Evolutionary conservation across 2,329 filamentous ascomycete species (phyloP).

Genomic region (Calonectria crousiana): DNA sequence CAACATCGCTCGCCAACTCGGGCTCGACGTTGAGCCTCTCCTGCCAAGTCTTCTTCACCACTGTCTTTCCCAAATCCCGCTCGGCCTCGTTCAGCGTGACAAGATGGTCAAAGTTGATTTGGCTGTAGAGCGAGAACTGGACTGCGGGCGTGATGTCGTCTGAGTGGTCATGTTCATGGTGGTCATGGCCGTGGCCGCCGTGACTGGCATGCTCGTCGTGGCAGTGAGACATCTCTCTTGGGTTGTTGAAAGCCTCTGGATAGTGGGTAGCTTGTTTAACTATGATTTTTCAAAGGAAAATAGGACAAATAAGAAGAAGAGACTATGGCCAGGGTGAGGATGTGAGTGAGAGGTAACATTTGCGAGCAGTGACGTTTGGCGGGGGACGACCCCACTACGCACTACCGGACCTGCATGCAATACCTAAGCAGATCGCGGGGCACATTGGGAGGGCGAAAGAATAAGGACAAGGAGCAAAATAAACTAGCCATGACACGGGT

Average conservation of each 20-base stretch:
- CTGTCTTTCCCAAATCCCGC: constrained; percentile 75
- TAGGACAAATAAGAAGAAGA: neutral
- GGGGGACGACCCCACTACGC: constrained; percentile 13
- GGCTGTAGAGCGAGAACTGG: constrained; percentile 90
- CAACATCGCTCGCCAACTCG: constrained; percentile 86
- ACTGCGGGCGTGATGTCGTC: constrained; percentile 94
- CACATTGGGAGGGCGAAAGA: neutral
- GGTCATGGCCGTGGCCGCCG: constrained; percentile 66
- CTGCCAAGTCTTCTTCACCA: constrained; percentile 92
- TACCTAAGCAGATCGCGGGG: neutral
- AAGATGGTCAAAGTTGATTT: constrained; percentile 90
- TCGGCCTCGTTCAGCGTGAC: constrained; percentile 85
- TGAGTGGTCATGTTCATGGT: constrained; percentile 82
- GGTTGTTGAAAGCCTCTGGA: neutral
- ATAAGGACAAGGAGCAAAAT: neutral
- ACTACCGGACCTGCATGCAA: neutral
- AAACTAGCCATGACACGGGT: neutral
- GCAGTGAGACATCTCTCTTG: constrained; percentile 57
- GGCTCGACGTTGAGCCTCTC: constrained; percentile 79
- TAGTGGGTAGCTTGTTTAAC: neutral
- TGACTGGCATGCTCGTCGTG: constrained; percentile 65
- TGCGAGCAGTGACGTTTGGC: constrained; percentile 37
- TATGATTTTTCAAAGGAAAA: neutral
- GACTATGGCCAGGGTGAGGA: constrained; percentile 28
- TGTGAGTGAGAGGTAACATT: constrained; percentile 18